Evolutionary conservation across 331 rosid genomes (phyloP).

Genomic region (Rhamnella rubrinervis): DNA sequence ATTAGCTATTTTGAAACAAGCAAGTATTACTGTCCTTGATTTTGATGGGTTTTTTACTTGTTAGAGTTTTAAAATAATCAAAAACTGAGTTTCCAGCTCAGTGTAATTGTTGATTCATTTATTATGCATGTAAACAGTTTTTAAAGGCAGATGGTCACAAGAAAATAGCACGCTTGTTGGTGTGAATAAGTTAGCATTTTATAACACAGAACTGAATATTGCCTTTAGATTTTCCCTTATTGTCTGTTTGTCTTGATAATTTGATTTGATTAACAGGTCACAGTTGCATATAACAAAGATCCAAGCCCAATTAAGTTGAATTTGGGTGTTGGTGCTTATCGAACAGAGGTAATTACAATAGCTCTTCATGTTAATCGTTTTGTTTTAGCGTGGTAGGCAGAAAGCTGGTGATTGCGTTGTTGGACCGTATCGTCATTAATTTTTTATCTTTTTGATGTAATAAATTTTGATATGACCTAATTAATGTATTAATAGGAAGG

Average conservation of each 20-base stretch:
- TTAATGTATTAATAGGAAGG: slow-evolving; percentile 62
- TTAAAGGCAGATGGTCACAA: background rate
- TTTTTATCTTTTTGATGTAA: too few species aligned
- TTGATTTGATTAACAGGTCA: slow-evolving; percentile 48
- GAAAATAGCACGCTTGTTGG: background rate
- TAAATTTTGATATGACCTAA: too few species aligned
- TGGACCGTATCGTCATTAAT: too few species aligned
- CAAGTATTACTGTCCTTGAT: too few species aligned
- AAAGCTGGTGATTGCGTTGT: too few species aligned
- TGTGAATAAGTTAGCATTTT: background rate
- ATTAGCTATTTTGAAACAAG: too few species aligned
- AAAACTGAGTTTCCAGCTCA: too few species aligned
- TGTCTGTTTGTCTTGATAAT: background rate
- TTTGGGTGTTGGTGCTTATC: slow-evolving; percentile 96
- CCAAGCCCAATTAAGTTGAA: slow-evolving; percentile 87
- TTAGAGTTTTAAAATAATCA: background rate
- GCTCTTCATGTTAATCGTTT: background rate
- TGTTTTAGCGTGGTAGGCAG: background rate
- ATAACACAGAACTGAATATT: too few species aligned
- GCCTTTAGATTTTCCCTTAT: background rate
- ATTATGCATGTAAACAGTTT: background rate
- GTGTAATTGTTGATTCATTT: background rate
- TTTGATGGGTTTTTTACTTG: background rate
- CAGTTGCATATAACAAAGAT: slow-evolving; percentile 91
- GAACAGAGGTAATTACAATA: slow-evolving; percentile 75